These are phyloP conservation scores for Aphanomyces cochlioides DNA, from an alignment of 352 stramenopile species.

Conservation along the genomic window DNA sequence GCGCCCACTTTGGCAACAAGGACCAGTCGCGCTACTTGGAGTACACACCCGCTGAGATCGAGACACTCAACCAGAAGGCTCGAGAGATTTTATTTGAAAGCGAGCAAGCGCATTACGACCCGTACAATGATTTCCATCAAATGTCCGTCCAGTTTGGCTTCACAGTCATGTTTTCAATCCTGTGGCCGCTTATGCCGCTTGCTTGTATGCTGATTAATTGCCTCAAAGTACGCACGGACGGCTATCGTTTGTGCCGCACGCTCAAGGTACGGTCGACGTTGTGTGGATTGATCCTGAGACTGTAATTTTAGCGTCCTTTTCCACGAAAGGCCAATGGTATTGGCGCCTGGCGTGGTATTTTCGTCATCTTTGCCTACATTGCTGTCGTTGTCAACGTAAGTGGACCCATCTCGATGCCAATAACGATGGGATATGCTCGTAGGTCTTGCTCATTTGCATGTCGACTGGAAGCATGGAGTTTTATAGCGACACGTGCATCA, in stretches of 20 bases:
- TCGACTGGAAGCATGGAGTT: conserved; percentile 69
- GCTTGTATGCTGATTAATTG: conserved; percentile 69
- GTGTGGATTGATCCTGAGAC: background rate
- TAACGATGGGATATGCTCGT: background rate
- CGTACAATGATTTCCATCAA: conserved; percentile 73
- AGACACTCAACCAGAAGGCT: conserved; percentile 34
- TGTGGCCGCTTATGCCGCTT: conserved; percentile 72
- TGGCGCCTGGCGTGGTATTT: conserved; percentile 59
- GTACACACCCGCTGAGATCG: conserved; percentile 26
- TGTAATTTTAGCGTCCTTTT: conserved; percentile 46
- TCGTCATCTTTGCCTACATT: conserved; percentile 57
- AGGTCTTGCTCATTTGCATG: conserved; percentile 54
- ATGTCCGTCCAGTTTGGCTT: conserved; percentile 70
- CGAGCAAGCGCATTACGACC: conserved; percentile 66
- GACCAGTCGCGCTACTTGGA: conserved; percentile 28
- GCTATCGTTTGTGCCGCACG: conserved; percentile 63
- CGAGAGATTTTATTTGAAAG: conserved; percentile 69
- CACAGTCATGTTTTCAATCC: conserved; percentile 77
- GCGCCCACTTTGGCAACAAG: conserved; percentile 26
- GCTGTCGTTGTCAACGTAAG: conserved; percentile 66
- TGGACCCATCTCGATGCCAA: background rate
- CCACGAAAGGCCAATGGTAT: conserved; percentile 69
- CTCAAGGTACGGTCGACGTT: conserved; percentile 35
- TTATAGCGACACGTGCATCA: conserved; percentile 53
- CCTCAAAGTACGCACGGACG: conserved; percentile 62